These are phyloP conservation scores for Parascedosporium putredinis DNA, from an alignment of 2,329 filamentous ascomycete species.

Conservation along the genomic window DNA sequence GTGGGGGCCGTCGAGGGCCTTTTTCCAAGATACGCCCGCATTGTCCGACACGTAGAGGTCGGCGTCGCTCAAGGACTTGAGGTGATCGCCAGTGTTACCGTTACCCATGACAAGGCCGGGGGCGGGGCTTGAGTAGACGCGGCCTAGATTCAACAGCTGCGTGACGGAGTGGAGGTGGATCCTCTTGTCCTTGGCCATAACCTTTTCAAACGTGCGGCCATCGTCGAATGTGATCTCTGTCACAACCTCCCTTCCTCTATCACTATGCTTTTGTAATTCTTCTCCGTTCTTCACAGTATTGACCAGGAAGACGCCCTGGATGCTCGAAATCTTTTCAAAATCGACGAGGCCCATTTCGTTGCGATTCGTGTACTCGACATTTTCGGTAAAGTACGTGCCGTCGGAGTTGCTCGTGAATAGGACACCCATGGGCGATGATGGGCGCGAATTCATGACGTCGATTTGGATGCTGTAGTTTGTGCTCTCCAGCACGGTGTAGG, in stretches of 20 bases:
- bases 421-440: slow-evolving; percentile 65
- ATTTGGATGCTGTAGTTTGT: slow-evolving; percentile 98
- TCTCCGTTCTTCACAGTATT: slow-evolving; percentile 84
- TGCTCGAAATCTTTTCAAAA: slow-evolving; percentile 85
- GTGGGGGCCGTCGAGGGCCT: slow-evolving; percentile 68
- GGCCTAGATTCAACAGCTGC: slow-evolving; percentile 67
- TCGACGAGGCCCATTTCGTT: slow-evolving; percentile 69
- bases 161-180: slow-evolving; percentile 92
- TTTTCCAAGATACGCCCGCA: slow-evolving; percentile 75
- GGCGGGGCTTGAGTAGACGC: slow-evolving; percentile 86
- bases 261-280: slow-evolving; percentile 47
- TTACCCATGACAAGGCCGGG: slow-evolving; percentile 90
- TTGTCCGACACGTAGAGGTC: slow-evolving; percentile 84
- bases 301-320: slow-evolving; percentile 85
- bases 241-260: slow-evolving; percentile 54
- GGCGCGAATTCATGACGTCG: slow-evolving; percentile 67
- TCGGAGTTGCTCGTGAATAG: slow-evolving; percentile 96
- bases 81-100: slow-evolving; percentile 72
- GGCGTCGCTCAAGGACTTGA: slow-evolving; percentile 62
- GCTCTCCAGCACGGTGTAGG: slow-evolving; percentile 89
- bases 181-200: slow-evolving; percentile 56
- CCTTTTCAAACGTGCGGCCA: slow-evolving; percentile 68
- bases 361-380: slow-evolving; percentile 86
- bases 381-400: slow-evolving; percentile 89
- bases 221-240: slow-evolving; percentile 93